Evolutionary conservation across 2,329 filamentous ascomycete genomes (phyloP), one percentile per base, ranked within the genome.

Genomic region (Botryosphaeria dothidea): DNA sequence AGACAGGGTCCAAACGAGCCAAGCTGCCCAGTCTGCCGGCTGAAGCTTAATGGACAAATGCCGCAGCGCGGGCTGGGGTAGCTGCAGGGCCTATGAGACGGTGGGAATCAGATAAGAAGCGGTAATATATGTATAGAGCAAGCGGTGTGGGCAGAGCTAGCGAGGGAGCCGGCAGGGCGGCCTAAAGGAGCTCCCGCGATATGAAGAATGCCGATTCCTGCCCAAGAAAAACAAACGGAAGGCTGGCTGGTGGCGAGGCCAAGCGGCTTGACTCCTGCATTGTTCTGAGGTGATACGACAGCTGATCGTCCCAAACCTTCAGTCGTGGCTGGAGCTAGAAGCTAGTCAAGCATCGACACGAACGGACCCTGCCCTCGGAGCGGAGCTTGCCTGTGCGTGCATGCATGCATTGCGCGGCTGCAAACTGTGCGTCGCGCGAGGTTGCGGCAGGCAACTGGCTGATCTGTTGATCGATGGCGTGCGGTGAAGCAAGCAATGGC

Each of bases 201-300:
- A 17, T 43, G 54, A 58, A 58, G 54, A 58, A 58, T 43, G 54
- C 21, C 54, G 52, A 58, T 58, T 58, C 54, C 54, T 29, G 54
- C 52, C 54, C 21, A 21, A 27, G 36, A 21, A 43, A 52, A 58
- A 58, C 36, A 58, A 58, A 56, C 52, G 52, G 36, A 27, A 3
- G n/a, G 49, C n/a, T 17, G 49, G 52, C 52, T 56, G 52, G 52
- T 56, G 52, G 52, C 52, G 52, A 56, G 52, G 31, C 34, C 34
- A 56, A 56, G 51, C 51, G 29, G 17, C 11, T 25, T n/a, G 41
- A 45, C 41, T 45, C 41, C 41, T 45, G n/a, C n/a, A n/a, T 8
- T 19, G 19, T 19, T 17, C 38, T 41, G 38, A 13, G 45, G 51
- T 56, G 51, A 56, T 38, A 56, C 51, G 51, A 38, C 51, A 19